phyloP scores from a whole-genome alignment of 345 rosid genomes.

The Combretum micranthum region DNA sequence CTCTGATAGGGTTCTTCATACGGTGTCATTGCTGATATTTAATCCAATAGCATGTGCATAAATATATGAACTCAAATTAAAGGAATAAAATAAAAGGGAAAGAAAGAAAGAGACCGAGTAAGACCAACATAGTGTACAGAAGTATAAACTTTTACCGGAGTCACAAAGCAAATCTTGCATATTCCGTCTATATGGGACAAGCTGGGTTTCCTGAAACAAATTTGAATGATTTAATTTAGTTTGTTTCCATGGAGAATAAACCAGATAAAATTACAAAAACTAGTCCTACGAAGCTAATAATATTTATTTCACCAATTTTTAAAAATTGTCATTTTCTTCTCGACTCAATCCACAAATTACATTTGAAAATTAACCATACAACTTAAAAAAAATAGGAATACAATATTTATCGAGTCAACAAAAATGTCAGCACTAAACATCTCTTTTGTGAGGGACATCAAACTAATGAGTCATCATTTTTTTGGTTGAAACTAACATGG shows the following conservation, averaged over 20 bases:
- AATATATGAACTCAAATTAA: slow-evolving; percentile 8
- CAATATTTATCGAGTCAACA: too few species aligned
- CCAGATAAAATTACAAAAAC: not conserved
- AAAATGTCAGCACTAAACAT: too few species aligned
- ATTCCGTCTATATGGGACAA: slow-evolving; percentile 77
- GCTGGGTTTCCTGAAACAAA: slow-evolving; percentile 87
- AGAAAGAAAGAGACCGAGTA: not conserved
- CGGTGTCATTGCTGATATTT: slow-evolving; percentile 75
- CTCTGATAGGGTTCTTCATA: slow-evolving; percentile 95
- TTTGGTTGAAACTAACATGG: too few species aligned
- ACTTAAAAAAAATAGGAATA: too few species aligned
- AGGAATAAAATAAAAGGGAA: slow-evolving; percentile 1
- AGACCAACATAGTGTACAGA: not conserved
- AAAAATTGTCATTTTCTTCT: too few species aligned
- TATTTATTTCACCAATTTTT: too few species aligned
- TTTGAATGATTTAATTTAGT: not conserved
- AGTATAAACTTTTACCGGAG: slow-evolving; percentile 50
- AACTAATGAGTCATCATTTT: too few species aligned
- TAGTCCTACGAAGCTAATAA: not conserved
- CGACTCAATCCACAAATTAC: too few species aligned
- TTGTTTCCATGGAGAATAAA: not conserved
- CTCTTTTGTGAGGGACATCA: too few species aligned
- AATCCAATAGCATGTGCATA: slow-evolving; percentile 11
- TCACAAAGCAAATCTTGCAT: slow-evolving; percentile 98
- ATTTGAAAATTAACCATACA: too few species aligned